Base-by-base conservation (phyloP, 2,329 filamentous ascomycete genomes). In the Cyphellophora europaea region DNA sequence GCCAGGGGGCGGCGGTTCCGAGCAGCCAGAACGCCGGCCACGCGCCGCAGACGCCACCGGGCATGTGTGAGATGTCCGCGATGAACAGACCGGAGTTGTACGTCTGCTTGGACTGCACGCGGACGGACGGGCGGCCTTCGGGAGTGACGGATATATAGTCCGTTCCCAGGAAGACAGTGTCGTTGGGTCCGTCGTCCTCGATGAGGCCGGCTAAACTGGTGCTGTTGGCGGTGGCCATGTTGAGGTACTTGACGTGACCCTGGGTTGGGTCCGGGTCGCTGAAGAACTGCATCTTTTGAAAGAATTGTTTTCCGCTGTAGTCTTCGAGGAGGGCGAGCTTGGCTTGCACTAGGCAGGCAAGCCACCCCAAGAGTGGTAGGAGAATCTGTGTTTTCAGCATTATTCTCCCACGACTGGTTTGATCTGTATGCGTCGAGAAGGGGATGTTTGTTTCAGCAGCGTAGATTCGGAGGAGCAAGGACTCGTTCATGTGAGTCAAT, bases 1-100 rank as follows among this genome's bases (percentile, higher is more conserved):
- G 63, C 63, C 63, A 66, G 6, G 27, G 21, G 5, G 17, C 25
- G n/a, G 19, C 30, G 10, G 35, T 29, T 12, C 62, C 61, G 0
- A 61, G 49, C 3, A 62, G 55, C 63, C 64, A 66, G 41, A 62
- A 66, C 5, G 64, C 64, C 2, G 67, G 67, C 68, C 68, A 72
- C 18, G 58, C 62, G 29, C 63, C 68, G 38, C 68, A 72, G 18
- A 57, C 54, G 25, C 54, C 54, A 6, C 54, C 58, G 2, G 66
- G 66, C 54, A 66, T 63, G 44, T 69, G 66, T 4, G 50, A 47
- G 33, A 69, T 57, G 37, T 69, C 66, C 16, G 62, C 55, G 30
- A 69, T 54, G 37, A 66, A 56, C 12, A 69, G 49, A 2, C 63
- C 63, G 14, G 62, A 48, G 27, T 63, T 60, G 42, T 61, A 68